Evolutionary conservation across 305 asterid species (phyloP).

Genomic region (Plantago lanceolata): DNA sequence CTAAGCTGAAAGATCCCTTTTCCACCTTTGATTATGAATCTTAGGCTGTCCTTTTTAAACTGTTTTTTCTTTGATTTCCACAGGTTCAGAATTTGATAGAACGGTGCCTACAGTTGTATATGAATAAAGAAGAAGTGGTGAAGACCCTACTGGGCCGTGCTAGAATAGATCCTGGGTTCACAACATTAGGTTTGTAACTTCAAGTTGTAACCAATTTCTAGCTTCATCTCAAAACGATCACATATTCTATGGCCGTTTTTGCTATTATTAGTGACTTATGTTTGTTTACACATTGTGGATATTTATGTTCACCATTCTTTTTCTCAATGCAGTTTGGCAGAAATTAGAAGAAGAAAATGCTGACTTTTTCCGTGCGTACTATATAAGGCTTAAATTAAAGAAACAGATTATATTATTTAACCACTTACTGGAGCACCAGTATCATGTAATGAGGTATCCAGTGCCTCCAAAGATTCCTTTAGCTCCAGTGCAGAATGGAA

Average conservation of each 20-base stretch:
- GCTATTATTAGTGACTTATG: too few relatives aligned
- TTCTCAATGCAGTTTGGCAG: slow-evolving; percentile 72
- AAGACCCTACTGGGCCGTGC: slow-evolving; percentile 90
- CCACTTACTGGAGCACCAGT: slow-evolving; percentile 85
- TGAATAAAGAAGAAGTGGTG: slow-evolving; percentile 91
- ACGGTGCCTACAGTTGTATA: slow-evolving; percentile 84
- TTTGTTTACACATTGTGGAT: slow-evolving; percentile 2
- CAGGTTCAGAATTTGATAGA: slow-evolving; percentile 94
- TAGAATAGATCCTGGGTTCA: slow-evolving; percentile 98
- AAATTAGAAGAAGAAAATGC: slow-evolving; percentile 67
- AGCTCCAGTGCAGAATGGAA: slow-evolving; percentile 50
- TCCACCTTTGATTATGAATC: not conserved
- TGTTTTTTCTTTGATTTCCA: too few relatives aligned
- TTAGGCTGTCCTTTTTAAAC: too few relatives aligned
- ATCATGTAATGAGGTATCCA: slow-evolving; percentile 71
- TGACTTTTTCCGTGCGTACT: slow-evolving; percentile 58
- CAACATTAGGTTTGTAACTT: slow-evolving; percentile 66
- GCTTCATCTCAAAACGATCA: too few relatives aligned
- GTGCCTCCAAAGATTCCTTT: slow-evolving; percentile 63
- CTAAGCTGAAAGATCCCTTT: slow-evolving; percentile 25
- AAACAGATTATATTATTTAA: slow-evolving; percentile 83
- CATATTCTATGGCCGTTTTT: too few relatives aligned
- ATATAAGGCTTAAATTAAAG: slow-evolving; percentile 72
- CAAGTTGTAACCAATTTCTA: too few relatives aligned
- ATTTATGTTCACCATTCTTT: too few relatives aligned